These are phyloP conservation scores for Pouteria campechiana DNA, from an alignment of 179 eudicot genomes.

Conservation along the genomic window DNA sequence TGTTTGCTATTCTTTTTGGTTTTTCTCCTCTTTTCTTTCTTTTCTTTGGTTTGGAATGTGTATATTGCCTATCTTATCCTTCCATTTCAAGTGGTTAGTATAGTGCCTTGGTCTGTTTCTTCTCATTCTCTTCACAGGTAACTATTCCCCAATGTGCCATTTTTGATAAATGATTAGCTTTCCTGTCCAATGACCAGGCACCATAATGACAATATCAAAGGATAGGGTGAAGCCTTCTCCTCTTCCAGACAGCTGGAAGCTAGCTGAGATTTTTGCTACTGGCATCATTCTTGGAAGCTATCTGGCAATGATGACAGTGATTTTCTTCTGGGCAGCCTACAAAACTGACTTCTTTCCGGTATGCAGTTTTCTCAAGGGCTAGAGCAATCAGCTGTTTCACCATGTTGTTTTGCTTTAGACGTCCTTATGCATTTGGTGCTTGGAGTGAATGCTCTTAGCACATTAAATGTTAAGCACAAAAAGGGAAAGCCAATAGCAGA, in stretches of 20 bases:
- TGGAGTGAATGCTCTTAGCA: too few relatives aligned
- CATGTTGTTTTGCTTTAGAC: background rate
- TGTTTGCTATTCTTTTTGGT: background rate
- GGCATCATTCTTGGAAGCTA: slow-evolving; percentile 82
- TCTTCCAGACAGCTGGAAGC: slow-evolving; percentile 87
- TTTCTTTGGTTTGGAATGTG: too few relatives aligned
- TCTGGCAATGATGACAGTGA: slow-evolving; percentile 92
- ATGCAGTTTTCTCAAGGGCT: too few relatives aligned
- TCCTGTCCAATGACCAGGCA: slow-evolving; percentile 44
- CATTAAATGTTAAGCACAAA: too few relatives aligned
- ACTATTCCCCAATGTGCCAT: too few relatives aligned
- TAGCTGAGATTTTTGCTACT: slow-evolving; percentile 78
- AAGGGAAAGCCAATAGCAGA: too few relatives aligned
- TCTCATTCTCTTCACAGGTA: background rate
- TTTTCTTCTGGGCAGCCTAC: slow-evolving; percentile 91
- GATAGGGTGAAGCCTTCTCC: slow-evolving; percentile 96
- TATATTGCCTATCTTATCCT: background rate
- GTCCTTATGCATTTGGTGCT: slow-evolving; percentile 24
- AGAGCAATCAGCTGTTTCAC: too few relatives aligned
- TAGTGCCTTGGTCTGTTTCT: too few relatives aligned
- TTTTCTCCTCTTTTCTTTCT: background rate
- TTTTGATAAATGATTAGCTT: too few relatives aligned
- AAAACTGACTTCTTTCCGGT: slow-evolving; percentile 90
- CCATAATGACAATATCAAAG: slow-evolving; percentile 94
- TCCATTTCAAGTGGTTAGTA: background rate